Evolutionary conservation across 2,329 filamentous ascomycete genomes (phyloP), one percentile per base, ranked within the genome.

Genomic region (Talaromyces piceae): DNA sequence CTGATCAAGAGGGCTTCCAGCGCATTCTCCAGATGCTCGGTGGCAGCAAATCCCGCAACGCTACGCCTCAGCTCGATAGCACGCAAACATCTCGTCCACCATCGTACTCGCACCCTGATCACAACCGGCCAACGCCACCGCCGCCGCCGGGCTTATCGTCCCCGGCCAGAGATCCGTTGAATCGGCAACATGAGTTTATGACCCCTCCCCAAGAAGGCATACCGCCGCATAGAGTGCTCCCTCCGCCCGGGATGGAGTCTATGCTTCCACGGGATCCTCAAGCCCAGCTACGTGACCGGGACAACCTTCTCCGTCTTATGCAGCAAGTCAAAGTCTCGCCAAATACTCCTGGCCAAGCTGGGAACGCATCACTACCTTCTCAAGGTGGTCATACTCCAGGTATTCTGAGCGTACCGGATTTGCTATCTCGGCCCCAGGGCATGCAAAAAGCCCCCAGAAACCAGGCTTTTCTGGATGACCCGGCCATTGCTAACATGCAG

Each of bases 291-390:
- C 81, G 77, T 59, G 87, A 91, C 59, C 81, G 86, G n/a, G 87
- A 94, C 57, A 91, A 93, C 64, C 73, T 95, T 45, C 87, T 95
- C 69, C 87, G 84, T 55, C 77, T 95, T 26, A 93, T 95, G 87
- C 81, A 85, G 58, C 76, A 79, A 61, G 72, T 76, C 13, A 66
- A 65, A 41, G 60, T 71, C 27, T 65, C 61, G 33, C 54, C 67
- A 48, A 47, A 41, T 11, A 44, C 41, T 58, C 23, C 53, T 56
- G 52, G 39, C 11, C 53, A 59, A 46, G 57, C 61, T 50, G 58
- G 59, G 43, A 63, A 54, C 52, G 56, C 59, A 7, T 33, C 45
- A 4, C 23, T 53, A 26, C 13, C 37, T 13, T 47, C 48, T 31
- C 30, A 43, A 4, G 33, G 47, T 33, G 60, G 66, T 4, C 63